Evolutionary conservation across 345 rosid genomes (phyloP), one percentile per base, ranked within the genome.

Genomic region (Pugionium dolabratum): DNA sequence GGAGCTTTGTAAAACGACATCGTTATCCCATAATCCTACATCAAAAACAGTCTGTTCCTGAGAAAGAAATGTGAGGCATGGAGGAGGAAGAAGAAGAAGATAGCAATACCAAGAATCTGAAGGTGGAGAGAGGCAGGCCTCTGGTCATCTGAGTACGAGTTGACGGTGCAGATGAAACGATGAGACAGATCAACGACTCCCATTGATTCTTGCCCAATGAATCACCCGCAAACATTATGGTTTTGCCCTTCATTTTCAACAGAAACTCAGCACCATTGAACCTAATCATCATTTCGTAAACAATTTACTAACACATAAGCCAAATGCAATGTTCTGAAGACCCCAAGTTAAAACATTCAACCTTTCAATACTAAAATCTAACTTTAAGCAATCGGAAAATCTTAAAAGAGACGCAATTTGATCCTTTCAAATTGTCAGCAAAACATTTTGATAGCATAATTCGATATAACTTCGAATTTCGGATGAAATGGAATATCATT

Each of bases 161-260:
- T 32, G 62, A 56, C 8, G 97, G 92, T 47, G 81, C 81, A 9
- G 85, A 65, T 9, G 94, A 76, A 42, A 73, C 25, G 26, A 88
- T 80, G 83, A 93, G 71, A 27, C 98, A 93, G 64, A 83, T 79
- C 82, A 93, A 74, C 4, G 98, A 90, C 79, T 93, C 90, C 91
- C 91, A 93, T 70, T 93, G 98, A 62, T 93, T 88, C 76, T 83
- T 76, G 5, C 97, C 94, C 45, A 93, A 62, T 4, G 98, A 93
- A 71, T 93, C 98, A 56, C 98, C 98, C 29, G 88, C 98, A 75
- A 94, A 90, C 95, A 90, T 86, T 54, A 94, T 72, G 0, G 42
- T 80, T 75, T 81, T 88, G 59, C 96, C 96, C 64, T 72, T 81
- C 99, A 88, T 84, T 54, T 71, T 90, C 70, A 41, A 43, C 76